Percentiles rank a stretch among this genome's conserved stretches.
Evolutionary conservation across 163 green algal genomes (phyloP).

Genomic region (Scenedesmus sp.): DNA sequence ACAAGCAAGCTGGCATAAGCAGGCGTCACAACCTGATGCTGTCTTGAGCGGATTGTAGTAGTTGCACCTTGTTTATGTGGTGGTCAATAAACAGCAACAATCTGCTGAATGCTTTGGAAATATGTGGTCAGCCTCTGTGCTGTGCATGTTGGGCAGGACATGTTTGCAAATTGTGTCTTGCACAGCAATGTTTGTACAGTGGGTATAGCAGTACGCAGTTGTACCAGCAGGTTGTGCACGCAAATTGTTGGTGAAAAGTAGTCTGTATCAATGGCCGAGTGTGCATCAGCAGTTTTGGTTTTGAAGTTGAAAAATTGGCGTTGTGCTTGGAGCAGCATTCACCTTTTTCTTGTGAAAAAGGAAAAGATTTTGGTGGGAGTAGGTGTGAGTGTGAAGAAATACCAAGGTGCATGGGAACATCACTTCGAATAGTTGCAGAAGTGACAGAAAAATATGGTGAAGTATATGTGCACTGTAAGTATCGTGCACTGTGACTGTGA

Average conservation of each 20-base stretch:
- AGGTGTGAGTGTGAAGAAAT: neutral
- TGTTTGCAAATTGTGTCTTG: neutral
- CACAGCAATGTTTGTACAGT: neutral
- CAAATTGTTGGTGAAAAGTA: neutral
- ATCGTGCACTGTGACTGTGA: neutral
- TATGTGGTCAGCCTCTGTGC: neutral
- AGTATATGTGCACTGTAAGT: neutral
- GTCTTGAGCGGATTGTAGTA: too few species aligned
- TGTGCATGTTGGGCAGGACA: neutral
- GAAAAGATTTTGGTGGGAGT: neutral
- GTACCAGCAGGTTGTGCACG: too few species aligned
- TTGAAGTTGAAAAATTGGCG: neutral
- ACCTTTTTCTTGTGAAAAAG: neutral
- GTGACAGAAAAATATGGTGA: neutral
- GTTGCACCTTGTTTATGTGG: too few species aligned
- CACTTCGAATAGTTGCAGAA: neutral
- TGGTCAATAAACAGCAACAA: too few species aligned
- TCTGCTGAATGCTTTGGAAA: too few species aligned
- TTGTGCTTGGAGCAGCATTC: neutral
- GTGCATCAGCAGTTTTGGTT: neutral
- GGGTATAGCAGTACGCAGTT: neutral
- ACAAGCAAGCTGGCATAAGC: too few species aligned
- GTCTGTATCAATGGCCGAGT: neutral
- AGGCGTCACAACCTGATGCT: too few species aligned
- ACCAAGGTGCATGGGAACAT: neutral